Base-by-base conservation (phyloP, 306 rosid species). In the Trifolium repens region DNA sequence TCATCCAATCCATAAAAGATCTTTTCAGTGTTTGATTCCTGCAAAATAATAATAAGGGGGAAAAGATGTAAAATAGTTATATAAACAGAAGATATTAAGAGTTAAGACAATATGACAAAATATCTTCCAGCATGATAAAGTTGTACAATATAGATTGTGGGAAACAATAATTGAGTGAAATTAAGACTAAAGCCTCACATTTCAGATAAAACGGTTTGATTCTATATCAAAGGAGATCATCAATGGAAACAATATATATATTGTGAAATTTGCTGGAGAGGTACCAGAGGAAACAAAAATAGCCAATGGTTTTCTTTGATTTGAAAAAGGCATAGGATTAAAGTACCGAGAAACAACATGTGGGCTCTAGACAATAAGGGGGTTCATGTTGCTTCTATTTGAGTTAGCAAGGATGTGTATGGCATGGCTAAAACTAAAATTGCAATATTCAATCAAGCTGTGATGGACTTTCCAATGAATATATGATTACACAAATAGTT, bases 1-100 rank as follows among this genome's bases (percentile, higher is more conserved):
- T 92, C 96, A 75, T 94, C 99, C 80, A 92, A 82, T 79, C 97
- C 99, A 59, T 94, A 92, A 84, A 94, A 89, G 67, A 92, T 90
- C 84, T 84, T 90, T 79, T 92, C 96, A 55, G 97, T 92, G 74
- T 94, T 71, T 24, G 86, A 87, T 81, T 94, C 99, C 99, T 94
- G 96, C 71, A 90, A 83, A 82, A 39, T 7, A 52, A 78, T 69
- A 76, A 72, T 72, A 50, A 62, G 32, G 46, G 70, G 34, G 34
- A 43, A 44, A 58, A 30, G 40, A 43, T 69, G 65, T 12, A 58
- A 60, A 60, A 74, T 8, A 37, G 22, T 24, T 62, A 66, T 53
- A 57, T 32, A 67, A 50, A 24, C 59, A 65, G 7, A 68, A 40
- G 37, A 57, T 14, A 50, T 50, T 11, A 8, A 13, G 34, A n/a